Evolutionary conservation across 1,284 basidiomycete species (phyloP), one percentile per base, ranked within the genome.

Genomic region (Leccinum glutinopallens): DNA sequence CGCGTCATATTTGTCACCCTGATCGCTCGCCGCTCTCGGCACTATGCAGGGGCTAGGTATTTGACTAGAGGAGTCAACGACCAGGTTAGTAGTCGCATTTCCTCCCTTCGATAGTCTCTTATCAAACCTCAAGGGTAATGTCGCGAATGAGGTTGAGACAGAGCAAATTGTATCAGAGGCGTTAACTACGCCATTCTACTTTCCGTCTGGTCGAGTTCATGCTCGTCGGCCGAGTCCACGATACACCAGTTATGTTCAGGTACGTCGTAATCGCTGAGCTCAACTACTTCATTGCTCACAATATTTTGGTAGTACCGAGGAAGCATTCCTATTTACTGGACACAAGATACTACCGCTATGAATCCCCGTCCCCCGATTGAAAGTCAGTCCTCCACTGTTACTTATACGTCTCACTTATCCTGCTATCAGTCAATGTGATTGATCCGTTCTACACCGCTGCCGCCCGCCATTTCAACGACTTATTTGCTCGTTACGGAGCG

Each of bases 71-170:
- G 97, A 1, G 93, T 96, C 22, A 96, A 98, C 72, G 92, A 96
- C 69, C 88, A 94, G 81, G 92, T 92, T 60, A 8, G 32, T 12
- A 3, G 13, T 8, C 13, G 39, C 3, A n/a, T 56, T 13, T 9
- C 15, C 9, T 35, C 0, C 29, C 22, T 35, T 57, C 6, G n/a
- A 22, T 4, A 0, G 46, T 41, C 35, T 39, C 53, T 68, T 55
- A 67, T 53, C 57, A 58, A n/a, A n/a, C 7, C 37, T 33, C 4
- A 70, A 96, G 92, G 97, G 97, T 2, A 94, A 98, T 73, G 97
- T 99, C 2, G 97, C 97, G 1, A 99, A 99, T 72, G 97, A 99
- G 77, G 97, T 99, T 2, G 97, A 99, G 78, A 98, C 96, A 0
- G 97, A 99, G 73, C 97, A 99, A 74, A 97, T 99, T 61, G 96